These are phyloP conservation scores for Cyclaneusma minus DNA, from an alignment of 2,329 filamentous ascomycete genomes.

Conservation along the genomic window DNA sequence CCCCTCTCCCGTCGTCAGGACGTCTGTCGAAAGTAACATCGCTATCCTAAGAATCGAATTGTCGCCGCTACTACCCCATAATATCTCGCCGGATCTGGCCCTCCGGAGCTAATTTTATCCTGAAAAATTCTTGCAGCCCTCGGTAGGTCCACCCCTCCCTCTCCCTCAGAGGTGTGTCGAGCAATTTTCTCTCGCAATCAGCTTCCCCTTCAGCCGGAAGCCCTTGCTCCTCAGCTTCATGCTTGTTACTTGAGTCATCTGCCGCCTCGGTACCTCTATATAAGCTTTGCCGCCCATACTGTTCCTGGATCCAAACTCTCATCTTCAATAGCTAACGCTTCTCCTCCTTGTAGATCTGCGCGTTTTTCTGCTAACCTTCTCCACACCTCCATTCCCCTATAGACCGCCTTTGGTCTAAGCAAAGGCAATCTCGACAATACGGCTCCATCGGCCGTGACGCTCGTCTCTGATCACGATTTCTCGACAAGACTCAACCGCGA, in stretches of 20 bases:
- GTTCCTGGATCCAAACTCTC: constrained; percentile 1
- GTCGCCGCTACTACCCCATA: too few species aligned
- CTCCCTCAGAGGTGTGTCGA: too few species aligned
- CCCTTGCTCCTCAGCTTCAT: too few species aligned
- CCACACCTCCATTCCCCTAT: constrained; percentile 1
- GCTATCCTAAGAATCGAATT: too few species aligned
- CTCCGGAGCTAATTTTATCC: too few species aligned
- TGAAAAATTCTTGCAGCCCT: too few species aligned
- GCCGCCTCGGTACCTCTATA: constrained; percentile 1
- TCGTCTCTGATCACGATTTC: constrained; percentile 57
- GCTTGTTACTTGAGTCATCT: constrained; percentile 1
- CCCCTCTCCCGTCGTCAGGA: too few species aligned
- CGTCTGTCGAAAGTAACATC: too few species aligned
- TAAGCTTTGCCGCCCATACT: constrained; percentile 1
- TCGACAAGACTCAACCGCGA: constrained; percentile 46
- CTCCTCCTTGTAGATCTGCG: not conserved
- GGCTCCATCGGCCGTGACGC: constrained; percentile 45
- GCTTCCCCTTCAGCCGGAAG: too few species aligned
- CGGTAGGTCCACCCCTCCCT: too few species aligned
- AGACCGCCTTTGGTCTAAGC: constrained; percentile 47
- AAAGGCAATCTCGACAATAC: constrained; percentile 46
- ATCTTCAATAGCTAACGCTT: not conserved
- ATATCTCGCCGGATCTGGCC: too few species aligned
- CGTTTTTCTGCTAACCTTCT: not conserved
- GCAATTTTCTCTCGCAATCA: too few species aligned